These are phyloP conservation scores for Pholiota adiposa DNA, from an alignment of 1,284 basidiomycete genomes.

Conservation along the genomic window DNA sequence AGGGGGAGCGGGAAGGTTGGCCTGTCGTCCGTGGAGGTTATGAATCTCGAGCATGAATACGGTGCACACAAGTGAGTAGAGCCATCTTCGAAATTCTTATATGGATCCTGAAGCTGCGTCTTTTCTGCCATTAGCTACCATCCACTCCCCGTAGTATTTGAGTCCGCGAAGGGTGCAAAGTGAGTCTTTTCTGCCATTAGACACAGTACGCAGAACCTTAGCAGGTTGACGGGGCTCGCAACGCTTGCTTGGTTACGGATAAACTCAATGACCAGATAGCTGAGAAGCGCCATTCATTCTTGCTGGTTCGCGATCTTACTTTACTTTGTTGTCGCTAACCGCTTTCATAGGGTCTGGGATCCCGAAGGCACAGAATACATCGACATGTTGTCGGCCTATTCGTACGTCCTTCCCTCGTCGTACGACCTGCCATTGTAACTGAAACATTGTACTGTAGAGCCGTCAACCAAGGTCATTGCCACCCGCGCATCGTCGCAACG, in stretches of 20 bases:
- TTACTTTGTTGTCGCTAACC: background rate
- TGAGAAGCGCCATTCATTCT: background rate
- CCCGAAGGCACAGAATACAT: constrained; percentile 93
- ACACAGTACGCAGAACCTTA: background rate
- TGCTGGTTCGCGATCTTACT: background rate
- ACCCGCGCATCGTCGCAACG: constrained; percentile 85
- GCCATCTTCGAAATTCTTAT: constrained; percentile 26
- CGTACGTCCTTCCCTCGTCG: constrained; percentile 54
- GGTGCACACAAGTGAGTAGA: constrained; percentile 86
- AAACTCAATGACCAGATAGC: background rate
- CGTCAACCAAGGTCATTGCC: constrained; percentile 96
- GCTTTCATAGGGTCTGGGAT: constrained; percentile 82
- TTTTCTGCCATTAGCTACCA: constrained; percentile 82
- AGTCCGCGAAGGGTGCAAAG: constrained; percentile 88
- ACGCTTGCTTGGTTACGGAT: background rate
- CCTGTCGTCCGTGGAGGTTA: constrained; percentile 65
- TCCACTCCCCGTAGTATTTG: constrained; percentile 94
- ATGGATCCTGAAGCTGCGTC: constrained; percentile 33
- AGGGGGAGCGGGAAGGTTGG: constrained; percentile 18
- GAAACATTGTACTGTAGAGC: constrained; percentile 52
- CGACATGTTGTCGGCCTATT: constrained; percentile 97
- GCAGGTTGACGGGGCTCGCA: background rate
- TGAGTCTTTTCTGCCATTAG: constrained; percentile 51
- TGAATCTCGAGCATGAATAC: constrained; percentile 82
- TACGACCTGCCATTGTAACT: constrained; percentile 22